Conservation (phyloP, 2,329 filamentous ascomycete genomes). For the Fusarium sp. region DNA sequence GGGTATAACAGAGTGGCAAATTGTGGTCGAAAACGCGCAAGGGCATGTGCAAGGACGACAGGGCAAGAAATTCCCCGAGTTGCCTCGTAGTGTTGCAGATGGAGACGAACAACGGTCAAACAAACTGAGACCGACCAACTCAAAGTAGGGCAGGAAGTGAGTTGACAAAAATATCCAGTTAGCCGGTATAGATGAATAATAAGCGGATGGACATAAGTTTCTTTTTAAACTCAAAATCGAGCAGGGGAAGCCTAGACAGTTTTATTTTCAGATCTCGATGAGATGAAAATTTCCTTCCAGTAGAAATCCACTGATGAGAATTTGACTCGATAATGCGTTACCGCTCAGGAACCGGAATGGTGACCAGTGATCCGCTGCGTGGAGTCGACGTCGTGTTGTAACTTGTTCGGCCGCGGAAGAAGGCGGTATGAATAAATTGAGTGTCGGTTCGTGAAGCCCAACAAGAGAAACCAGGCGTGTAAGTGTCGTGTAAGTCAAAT, state of each 20-base stretch:
- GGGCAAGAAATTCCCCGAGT: slow-evolving; percentile 44
- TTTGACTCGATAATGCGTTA: slow-evolving; percentile 41
- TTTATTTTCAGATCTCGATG: slow-evolving; percentile 41
- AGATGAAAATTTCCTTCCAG: slow-evolving; percentile 39
- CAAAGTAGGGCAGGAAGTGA: slow-evolving; percentile 16
- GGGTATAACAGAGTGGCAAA: slow-evolving; percentile 47
- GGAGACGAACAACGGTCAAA: slow-evolving; percentile 31
- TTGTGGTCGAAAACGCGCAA: slow-evolving; percentile 39
- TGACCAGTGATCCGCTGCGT: slow-evolving; percentile 43
- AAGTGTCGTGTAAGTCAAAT: slow-evolving; percentile 44
- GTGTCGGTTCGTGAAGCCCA: slow-evolving; percentile 28
- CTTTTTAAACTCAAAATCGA: slow-evolving; percentile 36
- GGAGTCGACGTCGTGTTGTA: slow-evolving; percentile 44
- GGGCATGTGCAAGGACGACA: slow-evolving; percentile 48
- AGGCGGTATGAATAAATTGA: slow-evolving; percentile 40
- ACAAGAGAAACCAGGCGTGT: slow-evolving; percentile 12
- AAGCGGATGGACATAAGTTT: slow-evolving; percentile 15
- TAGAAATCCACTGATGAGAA: slow-evolving; percentile 36
- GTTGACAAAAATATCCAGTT: slow-evolving; percentile 9
- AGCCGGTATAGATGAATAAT: slow-evolving; percentile 10
- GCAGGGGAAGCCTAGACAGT: slow-evolving; percentile 21
- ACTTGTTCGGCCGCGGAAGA: slow-evolving; percentile 36
- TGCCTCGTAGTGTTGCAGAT: slow-evolving; percentile 24
- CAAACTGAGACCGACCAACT: slow-evolving; percentile 17
- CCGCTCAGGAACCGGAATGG: slow-evolving; percentile 42